Base-by-base conservation (phyloP, 2,329 filamentous ascomycete species). In the Aspergillus quadrilineatus region DNA sequence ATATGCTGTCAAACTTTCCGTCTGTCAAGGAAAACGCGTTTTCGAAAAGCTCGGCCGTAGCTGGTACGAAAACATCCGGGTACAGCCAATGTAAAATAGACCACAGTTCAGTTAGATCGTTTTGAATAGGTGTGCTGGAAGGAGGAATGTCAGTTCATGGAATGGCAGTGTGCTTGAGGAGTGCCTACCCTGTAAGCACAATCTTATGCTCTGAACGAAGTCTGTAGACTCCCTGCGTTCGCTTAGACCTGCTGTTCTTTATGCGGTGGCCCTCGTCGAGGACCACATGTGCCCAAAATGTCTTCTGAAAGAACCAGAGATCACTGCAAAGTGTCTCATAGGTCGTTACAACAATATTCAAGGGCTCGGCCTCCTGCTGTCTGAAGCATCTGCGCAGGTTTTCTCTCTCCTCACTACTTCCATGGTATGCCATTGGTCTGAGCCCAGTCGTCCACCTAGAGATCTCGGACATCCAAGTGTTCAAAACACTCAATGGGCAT, bases 71-170 rank as follows among this genome's bases (percentile, higher is more conserved):
- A 0, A 86, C 77, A n/a, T 84, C 80, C 0, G 82, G 82, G 42
- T 81, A 82, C 0, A 85, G 72, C 80, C 81, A 85, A 49, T 82
- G 79, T 0, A 85, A 69, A 1, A 85, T 68, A 0, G 81, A 78
- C 83, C 83, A 85, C 57, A 85, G 73, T 63, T 85, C 83, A 1
- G 73, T 69, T 0, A 86, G 69, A 53, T 86, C 81, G 58, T 85
- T 86, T 57, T 85, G 83, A 0, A 85, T 71, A 0, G 83, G 83
- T 0, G 83, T 86, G 0, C 67, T 69, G 15, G 17, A 17, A 30
- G 4, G 12, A 12, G n/a, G 0, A 15, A 32, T 15, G 28, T 53
- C 29, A 56, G 50, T 46, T 1, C 12, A 3, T 52, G 15, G 4
- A 2, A 12, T 47, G 32, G 15, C 2, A 4, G 6, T 17, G 8